Base-by-base conservation (phyloP, 495 filamentous ascomycete species). In the Xylaria nigripes region DNA sequence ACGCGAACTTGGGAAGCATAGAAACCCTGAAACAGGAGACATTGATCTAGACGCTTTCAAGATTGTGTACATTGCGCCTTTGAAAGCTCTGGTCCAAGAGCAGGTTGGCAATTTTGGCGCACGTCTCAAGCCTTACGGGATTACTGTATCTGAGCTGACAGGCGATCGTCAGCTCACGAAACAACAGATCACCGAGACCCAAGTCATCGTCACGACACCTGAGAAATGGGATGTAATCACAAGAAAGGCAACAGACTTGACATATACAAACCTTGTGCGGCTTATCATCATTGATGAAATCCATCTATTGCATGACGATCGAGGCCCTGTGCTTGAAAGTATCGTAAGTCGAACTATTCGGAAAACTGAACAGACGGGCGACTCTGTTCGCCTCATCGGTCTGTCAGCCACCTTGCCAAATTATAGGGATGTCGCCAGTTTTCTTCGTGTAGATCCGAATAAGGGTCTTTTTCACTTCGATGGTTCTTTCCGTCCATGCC, bases 221-320 rank as follows among this genome's bases (percentile, higher is more conserved):
- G 93, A 99, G 67, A 99, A 99, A 73, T 99, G 87, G 84, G 93
- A 99, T 72, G 94, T 99, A 52, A 96, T 99, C 61, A 99, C 94
- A 5, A 83, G 93, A 60, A 99, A 99, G 71, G 94, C 92, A 3
- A 96, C 92, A 0, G 93, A 99, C 69, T 80, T 91, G 50, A 92
- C 90, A 58, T 99, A 99, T 69, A 99, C 90, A 30, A 96, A 94
- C 59, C 82, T 99, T 23, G 92, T 99, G 15, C 84, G 92, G 24
- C 78, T 99, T 2, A 85, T 99, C 48, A 86, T 96, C 61, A 96
- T 99, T 57, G 93, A 99, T 58, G 93, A 99, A 67, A 96, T 99
- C 62, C 93, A 99, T 72, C 77, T 99, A 54, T 78, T 99, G 27
- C 93, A 99, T 67, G 93, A 99, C 63, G 93, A 99, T 50, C 88